Conservation (phyloP, 257 asterid genomes). For the Cruciata laevipes region DNA sequence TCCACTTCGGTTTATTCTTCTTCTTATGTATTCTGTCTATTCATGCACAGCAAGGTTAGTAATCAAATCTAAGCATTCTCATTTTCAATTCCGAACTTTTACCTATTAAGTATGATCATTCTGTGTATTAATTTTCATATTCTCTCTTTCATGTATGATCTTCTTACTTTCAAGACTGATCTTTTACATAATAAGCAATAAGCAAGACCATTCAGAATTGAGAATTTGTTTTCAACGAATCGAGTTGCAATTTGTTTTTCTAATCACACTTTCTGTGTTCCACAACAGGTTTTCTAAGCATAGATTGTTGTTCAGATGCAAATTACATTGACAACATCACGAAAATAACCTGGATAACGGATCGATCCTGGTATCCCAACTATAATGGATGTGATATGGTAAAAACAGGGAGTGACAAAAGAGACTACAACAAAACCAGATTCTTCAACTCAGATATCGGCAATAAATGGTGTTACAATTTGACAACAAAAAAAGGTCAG, state of each 20-base stretch:
- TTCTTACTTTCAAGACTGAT: too few relatives aligned
- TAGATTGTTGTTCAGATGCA: slow-evolving; percentile 35
- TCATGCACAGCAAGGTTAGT: slow-evolving; percentile 55
- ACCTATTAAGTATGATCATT: too few relatives aligned
- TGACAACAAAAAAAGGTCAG: slow-evolving; percentile 33
- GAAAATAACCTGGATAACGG: slow-evolving; percentile 30
- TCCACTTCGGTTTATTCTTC: slow-evolving; percentile 19
- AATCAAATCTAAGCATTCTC: neutral
- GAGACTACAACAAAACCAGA: slow-evolving; percentile 27
- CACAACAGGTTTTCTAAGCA: slow-evolving; percentile 42
- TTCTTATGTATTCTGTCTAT: slow-evolving; percentile 27
- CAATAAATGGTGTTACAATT: slow-evolving; percentile 45
- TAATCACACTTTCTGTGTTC: neutral
- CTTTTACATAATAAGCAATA: too few relatives aligned
- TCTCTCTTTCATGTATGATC: too few relatives aligned
- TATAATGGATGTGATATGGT: slow-evolving; percentile 30
- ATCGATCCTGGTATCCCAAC: slow-evolving; percentile 37
- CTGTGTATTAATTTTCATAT: too few relatives aligned
- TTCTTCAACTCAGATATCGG: slow-evolving; percentile 28
- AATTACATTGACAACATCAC: slow-evolving; percentile 24
- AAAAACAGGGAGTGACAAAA: slow-evolving; percentile 21
- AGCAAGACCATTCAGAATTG: too few relatives aligned
- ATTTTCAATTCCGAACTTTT: too few relatives aligned
- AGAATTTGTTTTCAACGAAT: too few relatives aligned
- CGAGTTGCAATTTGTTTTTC: neutral